Evolutionary conservation across 2,329 filamentous ascomycete species (phyloP), one percentile per base, ranked within the genome.

Genomic region (Sporothrix mexicana): DNA sequence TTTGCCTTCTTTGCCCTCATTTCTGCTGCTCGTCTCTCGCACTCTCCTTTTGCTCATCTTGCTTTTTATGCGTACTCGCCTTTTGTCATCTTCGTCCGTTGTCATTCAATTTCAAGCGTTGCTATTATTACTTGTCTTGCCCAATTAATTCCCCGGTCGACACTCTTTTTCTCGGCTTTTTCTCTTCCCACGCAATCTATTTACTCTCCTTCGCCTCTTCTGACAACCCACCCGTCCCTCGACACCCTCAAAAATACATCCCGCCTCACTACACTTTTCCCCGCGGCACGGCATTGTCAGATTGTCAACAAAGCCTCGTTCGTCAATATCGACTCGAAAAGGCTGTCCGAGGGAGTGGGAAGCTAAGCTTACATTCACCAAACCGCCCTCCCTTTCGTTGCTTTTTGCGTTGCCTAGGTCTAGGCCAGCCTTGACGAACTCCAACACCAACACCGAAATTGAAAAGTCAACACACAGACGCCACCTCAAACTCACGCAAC

Each of bases 171-270:
- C 20, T 36, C 10, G 36, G 15, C 13, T 10, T 55, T 7, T 41
- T 2, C 17, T 43, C 20, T 73, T 78, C 79, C 20, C 8, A 12
- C 45, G 23, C 7, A 51, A 30, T 57, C 53, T 25, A 45, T 47
- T 30, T 25, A 45, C 53, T 59, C 4, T n/a, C 53, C 36, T 53
- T 47, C 25, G 17, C 61, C 36, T 66, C 59, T 36, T 59, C 15
- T 59, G 55, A 3, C 30, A 12, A 4, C 17, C 30, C 15, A 7
- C 15, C 23, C 57, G 12, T 41, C 36, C 41, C 64, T 67, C 23
- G 45, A 49, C 47, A 49, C 13, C 47, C 13, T 49, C 23, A 49
- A n/a, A 5, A 6, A 8, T n/a, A n/a, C 12, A 30, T 25, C 45
- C 23, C 62, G 43, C 15, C 45, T 17, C 64, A 30, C 45, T 6